Percentiles rank a stretch among this genome's conserved stretches.
These are phyloP conservation scores for Gonapodya prolifera DNA, from an alignment of 192 early-diverging fungal species.

Conservation along the genomic window DNA sequence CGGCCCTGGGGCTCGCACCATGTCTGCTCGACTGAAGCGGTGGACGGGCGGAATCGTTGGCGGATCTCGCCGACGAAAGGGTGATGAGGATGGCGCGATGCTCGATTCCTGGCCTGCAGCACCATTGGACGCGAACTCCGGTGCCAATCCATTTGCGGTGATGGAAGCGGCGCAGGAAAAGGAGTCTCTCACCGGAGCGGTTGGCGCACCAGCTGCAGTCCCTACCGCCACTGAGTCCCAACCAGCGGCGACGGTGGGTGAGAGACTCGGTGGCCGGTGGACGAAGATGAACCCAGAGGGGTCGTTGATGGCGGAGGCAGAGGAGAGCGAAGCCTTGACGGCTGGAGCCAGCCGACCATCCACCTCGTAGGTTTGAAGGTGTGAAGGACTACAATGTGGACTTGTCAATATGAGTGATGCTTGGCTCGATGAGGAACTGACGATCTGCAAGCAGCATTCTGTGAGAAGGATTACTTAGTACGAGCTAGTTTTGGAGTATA, in stretches of 20 bases:
- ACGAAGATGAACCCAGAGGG: neutral
- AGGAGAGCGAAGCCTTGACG: too few species aligned
- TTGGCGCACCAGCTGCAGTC: neutral
- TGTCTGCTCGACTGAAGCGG: neutral
- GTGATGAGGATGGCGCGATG: neutral
- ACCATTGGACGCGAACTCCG: neutral
- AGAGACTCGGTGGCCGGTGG: neutral
- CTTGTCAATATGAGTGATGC: too few species aligned
- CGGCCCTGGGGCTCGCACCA: neutral
- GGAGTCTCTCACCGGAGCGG: neutral
- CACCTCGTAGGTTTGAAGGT: too few species aligned
- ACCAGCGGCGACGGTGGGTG: neutral
- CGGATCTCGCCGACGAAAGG: neutral
- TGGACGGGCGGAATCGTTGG: neutral
- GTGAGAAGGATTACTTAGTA: too few species aligned
- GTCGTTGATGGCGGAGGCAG: too few species aligned
- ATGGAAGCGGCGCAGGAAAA: too few species aligned
- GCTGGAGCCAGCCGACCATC: too few species aligned
- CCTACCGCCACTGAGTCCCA: neutral
- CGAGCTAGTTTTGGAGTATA: too few species aligned
- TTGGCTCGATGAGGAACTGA: too few species aligned
- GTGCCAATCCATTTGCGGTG: too few species aligned
- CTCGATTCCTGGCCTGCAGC: neutral
- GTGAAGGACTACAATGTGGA: too few species aligned
- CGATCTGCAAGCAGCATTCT: too few species aligned